phyloP scores from a whole-genome alignment of 768 basidiomycete genomes.

The Suillus lakei region DNA sequence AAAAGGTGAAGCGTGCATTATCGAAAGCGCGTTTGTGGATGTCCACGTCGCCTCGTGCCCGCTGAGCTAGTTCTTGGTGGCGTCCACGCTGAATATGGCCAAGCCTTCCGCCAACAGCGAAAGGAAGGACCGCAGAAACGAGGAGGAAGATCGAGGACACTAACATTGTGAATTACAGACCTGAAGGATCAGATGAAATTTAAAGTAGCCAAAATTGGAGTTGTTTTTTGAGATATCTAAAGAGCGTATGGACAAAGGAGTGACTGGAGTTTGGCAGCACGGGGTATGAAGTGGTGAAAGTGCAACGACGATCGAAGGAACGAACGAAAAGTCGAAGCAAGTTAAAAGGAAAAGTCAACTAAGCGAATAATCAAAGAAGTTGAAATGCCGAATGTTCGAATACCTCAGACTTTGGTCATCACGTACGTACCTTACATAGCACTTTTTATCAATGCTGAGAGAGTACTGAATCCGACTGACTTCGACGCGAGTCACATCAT shows the following conservation, averaged over 20 bases:
- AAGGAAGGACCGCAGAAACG: slow-evolving; percentile 38
- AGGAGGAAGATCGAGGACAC: slow-evolving; percentile 37
- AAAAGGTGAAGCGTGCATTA: slow-evolving; percentile 54
- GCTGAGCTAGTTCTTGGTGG: slow-evolving; percentile 52
- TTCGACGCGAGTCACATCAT: not conserved
- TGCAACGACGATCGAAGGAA: not conserved
- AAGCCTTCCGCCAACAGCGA: slow-evolving; percentile 36
- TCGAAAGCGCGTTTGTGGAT: slow-evolving; percentile 39
- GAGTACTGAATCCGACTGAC: not conserved
- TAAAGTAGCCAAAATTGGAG: not conserved
- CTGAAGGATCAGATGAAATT: not conserved
- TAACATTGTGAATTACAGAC: slow-evolving; percentile 21
- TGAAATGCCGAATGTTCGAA: no score
- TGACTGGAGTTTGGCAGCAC: not conserved
- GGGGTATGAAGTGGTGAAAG: not conserved
- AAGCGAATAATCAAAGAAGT: not conserved
- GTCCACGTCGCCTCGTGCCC: slow-evolving; percentile 43
- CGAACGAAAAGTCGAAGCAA: not conserved
- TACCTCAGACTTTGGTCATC: not conserved
- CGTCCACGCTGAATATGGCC: slow-evolving; percentile 30
- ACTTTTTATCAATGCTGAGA: not conserved
- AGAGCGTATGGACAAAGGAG: not conserved
- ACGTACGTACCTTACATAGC: not conserved
- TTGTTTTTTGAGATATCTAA: not conserved
- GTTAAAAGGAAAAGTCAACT: not conserved